These are phyloP conservation scores for Leccinum boreale DNA, from an alignment of 768 basidiomycete species.

Conservation along the genomic window DNA sequence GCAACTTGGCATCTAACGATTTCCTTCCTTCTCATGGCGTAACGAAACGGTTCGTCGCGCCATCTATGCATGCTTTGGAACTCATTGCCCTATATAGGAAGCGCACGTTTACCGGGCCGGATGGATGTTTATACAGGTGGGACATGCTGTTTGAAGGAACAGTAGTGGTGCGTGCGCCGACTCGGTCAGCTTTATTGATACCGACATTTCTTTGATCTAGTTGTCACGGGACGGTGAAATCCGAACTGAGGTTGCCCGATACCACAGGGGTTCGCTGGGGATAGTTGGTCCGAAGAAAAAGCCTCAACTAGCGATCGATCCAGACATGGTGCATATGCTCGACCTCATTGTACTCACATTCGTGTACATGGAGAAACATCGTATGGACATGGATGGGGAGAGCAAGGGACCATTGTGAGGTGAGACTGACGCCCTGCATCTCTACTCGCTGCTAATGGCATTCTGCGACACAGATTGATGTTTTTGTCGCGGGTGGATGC, in stretches of 20 bases:
- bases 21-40: slow-evolving; percentile 27
- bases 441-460: neutral
- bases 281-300: slow-evolving; percentile 17
- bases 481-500: slow-evolving; percentile 7
- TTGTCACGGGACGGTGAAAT: slow-evolving; percentile 18
- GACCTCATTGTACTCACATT: slow-evolving; percentile 30
- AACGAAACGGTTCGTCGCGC: slow-evolving; percentile 17
- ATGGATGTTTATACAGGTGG: slow-evolving; percentile 36
- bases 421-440: neutral
- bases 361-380: slow-evolving; percentile 32
- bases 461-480: neutral
- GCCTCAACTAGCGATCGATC: slow-evolving; percentile 19
- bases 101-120: slow-evolving; percentile 32
- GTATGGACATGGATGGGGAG: slow-evolving; percentile 22
- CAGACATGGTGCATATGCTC: slow-evolving; percentile 22
- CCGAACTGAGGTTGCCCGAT: slow-evolving; percentile 19
- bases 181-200: neutral
- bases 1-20: slow-evolving; percentile 21
- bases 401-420: neutral
- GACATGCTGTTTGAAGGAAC: slow-evolving; percentile 13
- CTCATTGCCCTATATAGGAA: slow-evolving; percentile 8
- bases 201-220: slow-evolving; percentile 4
- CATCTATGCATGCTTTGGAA: neutral
- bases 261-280: slow-evolving; percentile 15
- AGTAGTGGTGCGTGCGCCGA: slow-evolving; percentile 18